Percentiles rank a stretch among this genome's conserved stretches.
Conservation (phyloP, 2,329 filamentous ascomycete species). For the Colletotrichum tanaceti region DNA sequence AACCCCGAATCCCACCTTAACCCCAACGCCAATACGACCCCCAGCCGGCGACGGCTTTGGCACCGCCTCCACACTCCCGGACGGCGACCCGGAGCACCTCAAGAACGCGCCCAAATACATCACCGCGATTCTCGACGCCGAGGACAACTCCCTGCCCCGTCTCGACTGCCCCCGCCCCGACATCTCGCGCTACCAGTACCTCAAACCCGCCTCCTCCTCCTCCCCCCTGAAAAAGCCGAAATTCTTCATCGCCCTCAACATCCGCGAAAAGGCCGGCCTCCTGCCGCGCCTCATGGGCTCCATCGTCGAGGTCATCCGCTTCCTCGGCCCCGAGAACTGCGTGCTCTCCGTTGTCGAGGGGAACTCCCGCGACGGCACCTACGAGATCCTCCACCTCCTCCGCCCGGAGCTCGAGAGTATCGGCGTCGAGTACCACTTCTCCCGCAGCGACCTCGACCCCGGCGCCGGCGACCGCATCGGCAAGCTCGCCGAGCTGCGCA, state of each 20-base stretch:
- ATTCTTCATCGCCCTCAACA: conserved; percentile 66
- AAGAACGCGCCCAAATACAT: conserved; percentile 42
- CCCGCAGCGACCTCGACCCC: conserved; percentile 58
- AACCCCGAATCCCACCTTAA: background rate
- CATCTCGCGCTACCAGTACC: conserved; percentile 42
- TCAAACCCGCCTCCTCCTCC: conserved; percentile 26
- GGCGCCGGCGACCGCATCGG: conserved; percentile 56
- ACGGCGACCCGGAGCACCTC: conserved; percentile 25
- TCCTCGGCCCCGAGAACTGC: conserved; percentile 62
- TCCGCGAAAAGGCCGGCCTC: conserved; percentile 57
- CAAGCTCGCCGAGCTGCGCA: conserved; percentile 62
- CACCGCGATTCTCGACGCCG: conserved; percentile 47
- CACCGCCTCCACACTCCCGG: conserved; percentile 5
- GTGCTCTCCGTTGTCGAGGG: conserved; percentile 68
- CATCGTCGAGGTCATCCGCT: conserved; percentile 61
- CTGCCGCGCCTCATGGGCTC: conserved; percentile 64
- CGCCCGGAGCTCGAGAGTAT: conserved; percentile 52
- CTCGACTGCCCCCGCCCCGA: conserved; percentile 47
- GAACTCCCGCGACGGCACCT: conserved; percentile 65
- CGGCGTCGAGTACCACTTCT: conserved; percentile 56
- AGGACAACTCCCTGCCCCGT: conserved; percentile 42
- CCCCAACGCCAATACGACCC: conserved; percentile 2
- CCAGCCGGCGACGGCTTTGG: background rate
- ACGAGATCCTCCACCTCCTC: conserved; percentile 59
- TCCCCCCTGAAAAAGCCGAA: conserved; percentile 39